Conservation (phyloP, 2,329 filamentous ascomycete genomes). For the Fusarium paranaense region DNA sequence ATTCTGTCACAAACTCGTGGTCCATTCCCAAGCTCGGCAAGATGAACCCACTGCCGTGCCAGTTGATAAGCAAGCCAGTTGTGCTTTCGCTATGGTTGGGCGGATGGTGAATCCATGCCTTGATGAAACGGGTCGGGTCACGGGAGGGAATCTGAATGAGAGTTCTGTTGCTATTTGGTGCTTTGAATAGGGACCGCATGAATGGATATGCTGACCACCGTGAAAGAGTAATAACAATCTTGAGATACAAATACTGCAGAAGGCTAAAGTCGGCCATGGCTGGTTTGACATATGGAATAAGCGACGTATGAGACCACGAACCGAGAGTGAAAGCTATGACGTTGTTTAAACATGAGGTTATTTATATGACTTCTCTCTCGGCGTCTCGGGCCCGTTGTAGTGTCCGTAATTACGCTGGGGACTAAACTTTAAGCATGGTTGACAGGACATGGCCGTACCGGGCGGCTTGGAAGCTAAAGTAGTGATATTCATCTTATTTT, state of each 20-base stretch:
- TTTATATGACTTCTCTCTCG: neutral
- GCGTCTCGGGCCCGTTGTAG: neutral
- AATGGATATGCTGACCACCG: neutral
- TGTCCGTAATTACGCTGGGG: neutral
- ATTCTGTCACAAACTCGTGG: neutral
- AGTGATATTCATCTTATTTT: neutral
- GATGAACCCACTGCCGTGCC: neutral
- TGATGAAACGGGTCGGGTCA: neutral
- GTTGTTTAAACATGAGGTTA: neutral
- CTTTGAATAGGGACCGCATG: neutral
- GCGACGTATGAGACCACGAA: neutral
- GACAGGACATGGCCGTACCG: neutral
- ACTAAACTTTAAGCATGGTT: neutral
- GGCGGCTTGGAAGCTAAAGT: neutral
- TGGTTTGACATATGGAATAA: neutral
- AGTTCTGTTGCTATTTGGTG: neutral
- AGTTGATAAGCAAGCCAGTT: neutral
- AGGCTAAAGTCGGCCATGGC: neutral
- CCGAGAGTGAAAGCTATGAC: neutral
- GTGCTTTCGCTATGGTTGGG: neutral
- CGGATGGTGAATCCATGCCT: neutral
- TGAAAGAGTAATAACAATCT: neutral
- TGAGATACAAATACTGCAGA: neutral
- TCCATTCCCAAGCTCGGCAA: neutral
- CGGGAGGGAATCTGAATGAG: neutral